A percentile compares a stretch with the other conserved stretches of the same genome.
These are phyloP conservation scores for Eucalyptus polybractea DNA, from an alignment of 345 rosid genomes.

Conservation along the genomic window DNA sequence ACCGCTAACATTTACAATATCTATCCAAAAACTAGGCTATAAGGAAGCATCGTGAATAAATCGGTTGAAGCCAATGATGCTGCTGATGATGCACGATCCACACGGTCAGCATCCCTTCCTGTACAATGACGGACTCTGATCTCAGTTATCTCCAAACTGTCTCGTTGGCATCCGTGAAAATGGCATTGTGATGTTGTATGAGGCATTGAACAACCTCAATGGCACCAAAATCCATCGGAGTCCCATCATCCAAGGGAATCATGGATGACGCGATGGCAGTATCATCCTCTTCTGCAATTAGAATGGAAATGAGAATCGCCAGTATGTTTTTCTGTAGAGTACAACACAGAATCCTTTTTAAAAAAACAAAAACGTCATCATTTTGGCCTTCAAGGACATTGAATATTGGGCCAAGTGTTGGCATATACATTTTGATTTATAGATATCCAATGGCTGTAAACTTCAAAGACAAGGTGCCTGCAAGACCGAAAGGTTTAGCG, in stretches of 20 bases:
- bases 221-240: slow-evolving; percentile 59
- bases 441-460: background rate
- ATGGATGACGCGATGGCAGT: slow-evolving; percentile 48
- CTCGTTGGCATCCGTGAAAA: slow-evolving; percentile 81
- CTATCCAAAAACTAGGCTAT: background rate
- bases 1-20: background rate
- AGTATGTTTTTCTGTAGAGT: background rate
- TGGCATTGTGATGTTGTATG: slow-evolving; percentile 79
- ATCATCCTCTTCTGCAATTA: slow-evolving; percentile 68
- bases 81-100: background rate
- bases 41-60: background rate
- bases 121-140: background rate
- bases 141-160: slow-evolving; percentile 48
- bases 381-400: background rate
- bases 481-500: background rate
- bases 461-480: background rate
- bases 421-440: background rate
- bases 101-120: background rate
- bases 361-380: background rate
- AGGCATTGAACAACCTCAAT: slow-evolving; percentile 78
- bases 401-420: background rate
- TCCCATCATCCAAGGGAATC: slow-evolving; percentile 72
- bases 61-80: background rate
- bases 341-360: background rate
- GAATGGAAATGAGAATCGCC: background rate